phyloP scores from a whole-genome alignment of 2,329 filamentous ascomycete genomes.

The Blumeriella jaapii region DNA sequence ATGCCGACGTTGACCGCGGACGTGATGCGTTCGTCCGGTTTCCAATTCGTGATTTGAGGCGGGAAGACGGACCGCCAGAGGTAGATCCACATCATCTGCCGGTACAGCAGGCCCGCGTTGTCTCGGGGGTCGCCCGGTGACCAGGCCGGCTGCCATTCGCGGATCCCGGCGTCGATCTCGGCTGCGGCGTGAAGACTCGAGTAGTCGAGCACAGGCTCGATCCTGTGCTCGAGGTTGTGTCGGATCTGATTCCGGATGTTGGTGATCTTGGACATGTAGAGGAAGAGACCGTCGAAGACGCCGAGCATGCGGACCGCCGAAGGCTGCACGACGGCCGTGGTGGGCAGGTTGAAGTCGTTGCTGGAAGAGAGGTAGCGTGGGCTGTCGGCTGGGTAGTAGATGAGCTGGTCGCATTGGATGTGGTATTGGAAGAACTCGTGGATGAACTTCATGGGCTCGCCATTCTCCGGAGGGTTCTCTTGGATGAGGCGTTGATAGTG shows the following conservation, averaged over 20 bases:
- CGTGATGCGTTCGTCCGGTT: conserved; percentile 37
- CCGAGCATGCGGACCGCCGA: conserved; percentile 50
- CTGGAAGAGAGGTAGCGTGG: conserved; percentile 17
- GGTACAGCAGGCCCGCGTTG: conserved; percentile 46
- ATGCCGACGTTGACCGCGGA: conserved; percentile 45
- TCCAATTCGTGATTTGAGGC: conserved; percentile 30
- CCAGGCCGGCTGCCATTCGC: conserved; percentile 60
- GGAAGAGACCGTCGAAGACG: conserved; percentile 71
- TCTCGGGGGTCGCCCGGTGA: conserved; percentile 45
- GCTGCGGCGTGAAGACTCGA: conserved; percentile 60
- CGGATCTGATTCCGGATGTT: conserved; percentile 65
- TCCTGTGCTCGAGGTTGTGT: conserved; percentile 46
- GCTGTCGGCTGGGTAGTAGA: conserved; percentile 34
- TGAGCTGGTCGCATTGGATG: conserved; percentile 51
- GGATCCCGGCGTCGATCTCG: conserved; percentile 63
- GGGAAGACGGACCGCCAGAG: conserved; percentile 50
- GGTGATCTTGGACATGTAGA: conserved; percentile 68
- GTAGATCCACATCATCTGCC: conserved; percentile 56
- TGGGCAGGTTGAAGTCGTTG: conserved; percentile 20
- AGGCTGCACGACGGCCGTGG: conserved; percentile 18
- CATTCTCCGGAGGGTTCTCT: conserved; percentile 47
- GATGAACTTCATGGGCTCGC: conserved; percentile 60
- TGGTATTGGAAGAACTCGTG: conserved; percentile 79
- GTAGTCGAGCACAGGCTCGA: conserved; percentile 63
- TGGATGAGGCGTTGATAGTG: conserved; percentile 64